Evolutionary conservation across 2,329 filamentous ascomycete genomes (phyloP).

Genomic region (Colletotrichum sp.): DNA sequence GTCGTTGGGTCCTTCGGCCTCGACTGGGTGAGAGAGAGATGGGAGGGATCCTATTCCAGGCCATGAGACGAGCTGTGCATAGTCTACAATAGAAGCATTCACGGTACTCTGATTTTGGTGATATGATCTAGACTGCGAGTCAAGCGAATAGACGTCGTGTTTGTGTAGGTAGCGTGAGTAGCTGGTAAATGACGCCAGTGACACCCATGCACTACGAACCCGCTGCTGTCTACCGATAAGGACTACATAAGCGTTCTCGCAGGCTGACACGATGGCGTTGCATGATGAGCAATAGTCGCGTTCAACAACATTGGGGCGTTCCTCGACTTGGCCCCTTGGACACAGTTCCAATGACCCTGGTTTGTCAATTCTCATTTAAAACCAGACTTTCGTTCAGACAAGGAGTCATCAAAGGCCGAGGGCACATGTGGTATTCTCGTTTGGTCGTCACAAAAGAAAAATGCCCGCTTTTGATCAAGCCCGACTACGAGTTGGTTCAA

Average conservation of each 20-base stretch:
- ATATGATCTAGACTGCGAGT: background rate
- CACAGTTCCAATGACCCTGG: background rate
- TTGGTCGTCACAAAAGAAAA: background rate
- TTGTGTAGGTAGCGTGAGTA: background rate
- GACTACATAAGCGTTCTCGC: background rate
- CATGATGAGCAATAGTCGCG: background rate
- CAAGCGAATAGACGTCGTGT: background rate
- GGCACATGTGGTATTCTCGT: background rate
- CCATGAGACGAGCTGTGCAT: conserved; percentile 4
- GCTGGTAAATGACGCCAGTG: background rate
- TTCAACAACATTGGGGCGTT: background rate
- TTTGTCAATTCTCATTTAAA: background rate
- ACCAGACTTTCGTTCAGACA: background rate
- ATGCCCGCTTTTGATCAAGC: background rate
- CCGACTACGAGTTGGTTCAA: background rate
- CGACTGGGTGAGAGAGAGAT: background rate
- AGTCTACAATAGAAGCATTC: conserved; percentile 21
- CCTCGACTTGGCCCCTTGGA: background rate
- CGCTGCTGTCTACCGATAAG: background rate
- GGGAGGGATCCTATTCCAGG: background rate
- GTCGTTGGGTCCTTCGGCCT: background rate
- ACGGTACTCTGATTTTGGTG: background rate
- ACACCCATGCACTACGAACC: background rate
- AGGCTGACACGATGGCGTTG: background rate
- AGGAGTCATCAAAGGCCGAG: background rate